phyloP scores from a whole-genome alignment of 352 stramenopile species.

The Peronospora destructor region DNA sequence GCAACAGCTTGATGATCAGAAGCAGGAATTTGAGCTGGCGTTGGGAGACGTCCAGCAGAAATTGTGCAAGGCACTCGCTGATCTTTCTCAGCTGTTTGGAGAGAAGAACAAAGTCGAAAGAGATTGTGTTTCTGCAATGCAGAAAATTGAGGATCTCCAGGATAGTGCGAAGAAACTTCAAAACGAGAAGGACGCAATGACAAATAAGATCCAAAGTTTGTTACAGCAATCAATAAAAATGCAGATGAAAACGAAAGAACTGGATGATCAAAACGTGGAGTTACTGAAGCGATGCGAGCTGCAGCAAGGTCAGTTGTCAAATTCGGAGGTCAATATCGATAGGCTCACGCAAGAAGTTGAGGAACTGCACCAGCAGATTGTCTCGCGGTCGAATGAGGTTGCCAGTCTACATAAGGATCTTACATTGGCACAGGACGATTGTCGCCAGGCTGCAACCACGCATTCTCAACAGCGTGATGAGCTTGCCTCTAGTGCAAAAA shows the following conservation, averaged over 20 bases:
- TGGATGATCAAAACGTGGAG: slow-evolving; percentile 13
- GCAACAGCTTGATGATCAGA: slow-evolving; percentile 38
- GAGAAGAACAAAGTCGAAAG: slow-evolving; percentile 18
- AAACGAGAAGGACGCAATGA: slow-evolving; percentile 19
- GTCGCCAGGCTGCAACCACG: slow-evolving; percentile 6
- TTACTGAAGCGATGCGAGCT: slow-evolving; percentile 21
- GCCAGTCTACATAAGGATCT: slow-evolving; percentile 18
- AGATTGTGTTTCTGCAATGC: slow-evolving; percentile 5
- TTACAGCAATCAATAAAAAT: slow-evolving; percentile 13
- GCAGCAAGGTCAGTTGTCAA: slow-evolving; percentile 14
- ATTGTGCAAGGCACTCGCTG: slow-evolving; percentile 13
- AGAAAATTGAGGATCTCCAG: slow-evolving; percentile 19
- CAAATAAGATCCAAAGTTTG: slow-evolving; percentile 17
- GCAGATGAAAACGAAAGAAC: slow-evolving; percentile 5
- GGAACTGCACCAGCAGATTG: slow-evolving; percentile 18
- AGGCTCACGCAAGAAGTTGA: slow-evolving; percentile 15
- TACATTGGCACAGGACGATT: slow-evolving; percentile 18
- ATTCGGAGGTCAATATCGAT: slow-evolving; percentile 16
- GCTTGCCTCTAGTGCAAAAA: slow-evolving; percentile 13
- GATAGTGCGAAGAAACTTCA: slow-evolving; percentile 11
- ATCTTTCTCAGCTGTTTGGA: slow-evolving; percentile 16
- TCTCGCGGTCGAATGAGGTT: slow-evolving; percentile 10
- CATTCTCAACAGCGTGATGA: slow-evolving; percentile 11
- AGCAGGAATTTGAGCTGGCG: slow-evolving; percentile 19
- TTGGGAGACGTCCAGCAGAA: slow-evolving; percentile 15